phyloP scores from a whole-genome alignment of 2,329 filamentous ascomycete genomes.

The Pseudogymnoascus sp. region DNA sequence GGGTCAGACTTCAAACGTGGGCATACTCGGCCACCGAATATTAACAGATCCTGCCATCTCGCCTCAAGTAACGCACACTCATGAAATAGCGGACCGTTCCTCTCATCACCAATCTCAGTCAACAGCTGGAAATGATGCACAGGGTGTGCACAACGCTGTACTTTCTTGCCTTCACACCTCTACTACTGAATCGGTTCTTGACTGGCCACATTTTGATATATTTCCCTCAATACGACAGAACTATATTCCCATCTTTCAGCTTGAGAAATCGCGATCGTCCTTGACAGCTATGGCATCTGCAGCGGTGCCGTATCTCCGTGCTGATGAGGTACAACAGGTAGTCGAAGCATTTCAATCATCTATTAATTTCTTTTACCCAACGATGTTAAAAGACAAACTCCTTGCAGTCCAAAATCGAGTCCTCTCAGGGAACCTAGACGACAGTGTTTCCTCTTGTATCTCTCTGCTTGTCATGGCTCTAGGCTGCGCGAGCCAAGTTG shows the following conservation, averaged over 20 bases:
- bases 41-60: background rate
- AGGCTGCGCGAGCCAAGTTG: background rate
- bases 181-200: slow-evolving; percentile 43
- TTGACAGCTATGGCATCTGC: slow-evolving; percentile 30
- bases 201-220: slow-evolving; percentile 43
- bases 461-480: slow-evolving; percentile 25
- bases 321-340: slow-evolving; percentile 36
- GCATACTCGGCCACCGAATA: background rate
- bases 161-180: slow-evolving; percentile 45
- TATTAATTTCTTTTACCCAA: slow-evolving; percentile 49
- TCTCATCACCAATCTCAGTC: slow-evolving; percentile 24
- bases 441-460: slow-evolving; percentile 35
- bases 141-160: slow-evolving; percentile 36
- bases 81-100: slow-evolving; percentile 20
- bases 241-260: slow-evolving; percentile 40
- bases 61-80: slow-evolving; percentile 16
- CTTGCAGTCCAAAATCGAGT: slow-evolving; percentile 29
- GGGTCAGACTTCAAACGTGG: background rate
- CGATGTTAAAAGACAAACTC: slow-evolving; percentile 37
- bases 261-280: slow-evolving; percentile 38
- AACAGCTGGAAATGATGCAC: background rate
- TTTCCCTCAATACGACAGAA: slow-evolving; percentile 38
- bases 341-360: slow-evolving; percentile 39
- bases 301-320: slow-evolving; percentile 37
- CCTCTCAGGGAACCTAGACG: slow-evolving; percentile 30